Evolutionary conservation across 2,329 filamentous ascomycete species (phyloP).

Genomic region (Neofusicoccum sp.): DNA sequence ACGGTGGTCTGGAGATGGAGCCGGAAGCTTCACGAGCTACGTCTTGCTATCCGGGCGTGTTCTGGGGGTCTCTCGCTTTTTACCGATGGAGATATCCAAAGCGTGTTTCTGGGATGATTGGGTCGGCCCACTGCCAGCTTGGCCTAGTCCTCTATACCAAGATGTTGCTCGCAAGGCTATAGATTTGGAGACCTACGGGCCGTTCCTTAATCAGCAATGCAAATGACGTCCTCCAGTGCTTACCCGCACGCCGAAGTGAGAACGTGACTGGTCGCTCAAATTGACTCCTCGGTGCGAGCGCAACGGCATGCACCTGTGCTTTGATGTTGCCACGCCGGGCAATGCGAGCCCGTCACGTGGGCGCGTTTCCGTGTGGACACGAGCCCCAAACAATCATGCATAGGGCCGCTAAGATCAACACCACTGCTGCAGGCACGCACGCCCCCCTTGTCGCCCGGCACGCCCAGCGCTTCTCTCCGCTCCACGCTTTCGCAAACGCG

Average conservation of each 20-base stretch:
- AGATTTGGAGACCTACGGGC: conserved; percentile 11
- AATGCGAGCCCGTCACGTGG: neutral
- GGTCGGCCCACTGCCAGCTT: conserved; percentile 11
- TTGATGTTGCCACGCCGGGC: neutral
- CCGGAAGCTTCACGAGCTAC: conserved; percentile 11
- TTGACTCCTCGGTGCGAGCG: too few species aligned
- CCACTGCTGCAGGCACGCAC: conserved; percentile 12
- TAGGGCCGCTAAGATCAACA: conserved; percentile 12
- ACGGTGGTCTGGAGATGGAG: neutral
- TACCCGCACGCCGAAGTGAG: neutral
- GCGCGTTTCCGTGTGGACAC: conserved; percentile 3
- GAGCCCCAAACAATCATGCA: conserved; percentile 3
- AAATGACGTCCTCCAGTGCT: neutral
- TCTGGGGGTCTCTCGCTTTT: conserved; percentile 10
- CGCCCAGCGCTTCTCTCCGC: conserved; percentile 2
- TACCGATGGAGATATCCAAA: conserved; percentile 18
- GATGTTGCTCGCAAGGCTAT: conserved; percentile 1
- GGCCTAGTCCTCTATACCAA: neutral
- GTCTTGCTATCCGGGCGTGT: conserved; percentile 2
- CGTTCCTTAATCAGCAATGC: conserved; percentile 3
- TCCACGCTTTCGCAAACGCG: conserved; percentile 7
- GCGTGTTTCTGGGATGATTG: conserved; percentile 13
- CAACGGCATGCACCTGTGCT: neutral
- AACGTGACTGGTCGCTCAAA: neutral
- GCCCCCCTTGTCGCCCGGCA: neutral